Evolutionary conservation across 1,284 basidiomycete genomes (phyloP).

Genomic region (Pseudozyma sp.): DNA sequence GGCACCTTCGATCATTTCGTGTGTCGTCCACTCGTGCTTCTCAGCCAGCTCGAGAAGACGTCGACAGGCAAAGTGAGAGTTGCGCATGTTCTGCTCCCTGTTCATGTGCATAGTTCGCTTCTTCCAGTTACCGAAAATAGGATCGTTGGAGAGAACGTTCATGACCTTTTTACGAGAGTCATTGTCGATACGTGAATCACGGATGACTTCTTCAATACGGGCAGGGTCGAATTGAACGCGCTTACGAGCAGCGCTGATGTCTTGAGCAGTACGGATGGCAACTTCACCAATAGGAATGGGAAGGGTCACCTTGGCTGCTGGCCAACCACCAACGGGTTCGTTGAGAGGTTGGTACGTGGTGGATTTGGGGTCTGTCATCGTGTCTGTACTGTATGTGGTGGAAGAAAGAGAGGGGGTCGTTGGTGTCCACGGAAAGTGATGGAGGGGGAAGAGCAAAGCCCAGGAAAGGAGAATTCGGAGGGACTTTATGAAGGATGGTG

Average conservation of each 20-base stretch:
- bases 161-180: constrained; percentile 54
- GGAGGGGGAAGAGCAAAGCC: not conserved
- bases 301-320: constrained; percentile 51
- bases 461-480: not conserved
- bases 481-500: not conserved
- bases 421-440: not conserved
- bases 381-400: not conserved
- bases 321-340: constrained; percentile 32
- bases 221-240: constrained; percentile 52
- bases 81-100: constrained; percentile 61
- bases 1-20: constrained; percentile 61
- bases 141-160: constrained; percentile 48
- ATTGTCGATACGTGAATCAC: constrained; percentile 61
- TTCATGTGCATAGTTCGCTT: constrained; percentile 63
- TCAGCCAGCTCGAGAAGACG: constrained; percentile 59
- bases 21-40: constrained; percentile 59
- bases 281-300: constrained; percentile 60
- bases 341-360: constrained; percentile 47
- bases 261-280: constrained; percentile 49
- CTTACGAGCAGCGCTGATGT: constrained; percentile 52
- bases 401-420: not conserved
- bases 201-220: constrained; percentile 58
- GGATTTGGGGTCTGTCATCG: constrained; percentile 38
- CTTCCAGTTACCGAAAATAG: constrained; percentile 63
- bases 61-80: constrained; percentile 60